Conservation (phyloP, 2,329 filamentous ascomycete species). For the Bipolaris sorokiniana region DNA sequence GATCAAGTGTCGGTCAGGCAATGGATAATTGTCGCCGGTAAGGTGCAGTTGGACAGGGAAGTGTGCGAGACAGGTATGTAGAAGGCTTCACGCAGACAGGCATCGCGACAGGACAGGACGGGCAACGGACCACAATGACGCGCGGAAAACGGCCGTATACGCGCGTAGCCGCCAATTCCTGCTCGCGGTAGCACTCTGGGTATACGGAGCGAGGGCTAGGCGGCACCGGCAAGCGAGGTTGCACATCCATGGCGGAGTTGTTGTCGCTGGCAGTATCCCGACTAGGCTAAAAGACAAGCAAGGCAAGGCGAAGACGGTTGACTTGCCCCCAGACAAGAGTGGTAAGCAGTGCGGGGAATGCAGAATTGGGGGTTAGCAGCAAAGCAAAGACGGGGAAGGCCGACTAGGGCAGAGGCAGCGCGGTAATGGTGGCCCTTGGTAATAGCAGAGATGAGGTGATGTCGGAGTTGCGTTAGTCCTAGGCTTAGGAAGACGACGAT, state of each 20-base stretch:
- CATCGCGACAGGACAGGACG: neutral
- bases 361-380: slow-evolving; percentile 10
- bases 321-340: slow-evolving; percentile 27
- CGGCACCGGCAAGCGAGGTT: slow-evolving; percentile 10
- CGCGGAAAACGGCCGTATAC: neutral
- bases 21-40: neutral
- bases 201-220: neutral
- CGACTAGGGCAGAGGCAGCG: neutral
- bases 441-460: slow-evolving; percentile 8
- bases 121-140: slow-evolving; percentile 6
- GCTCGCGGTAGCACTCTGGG: too few relatives aligned
- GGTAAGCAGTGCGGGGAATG: slow-evolving; percentile 24
- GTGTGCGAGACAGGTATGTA: neutral
- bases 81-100: slow-evolving; percentile 6
- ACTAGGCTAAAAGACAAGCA: slow-evolving; percentile 15
- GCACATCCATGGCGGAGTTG: slow-evolving; percentile 17
- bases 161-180: too few relatives aligned
- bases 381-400: slow-evolving; percentile 8
- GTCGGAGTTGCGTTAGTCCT: slow-evolving; percentile 12
- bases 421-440: neutral
- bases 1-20: slow-evolving; percentile 17
- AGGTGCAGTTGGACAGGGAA: slow-evolving; percentile 6
- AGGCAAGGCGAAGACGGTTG: slow-evolving; percentile 21
- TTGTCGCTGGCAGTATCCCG: slow-evolving; percentile 21
- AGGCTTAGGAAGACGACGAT: slow-evolving; percentile 19